A percentile compares a stretch with the other conserved stretches of the same genome.
phyloP scores from a whole-genome alignment of 768 basidiomycete species.

The Mycena chlorophos region DNA sequence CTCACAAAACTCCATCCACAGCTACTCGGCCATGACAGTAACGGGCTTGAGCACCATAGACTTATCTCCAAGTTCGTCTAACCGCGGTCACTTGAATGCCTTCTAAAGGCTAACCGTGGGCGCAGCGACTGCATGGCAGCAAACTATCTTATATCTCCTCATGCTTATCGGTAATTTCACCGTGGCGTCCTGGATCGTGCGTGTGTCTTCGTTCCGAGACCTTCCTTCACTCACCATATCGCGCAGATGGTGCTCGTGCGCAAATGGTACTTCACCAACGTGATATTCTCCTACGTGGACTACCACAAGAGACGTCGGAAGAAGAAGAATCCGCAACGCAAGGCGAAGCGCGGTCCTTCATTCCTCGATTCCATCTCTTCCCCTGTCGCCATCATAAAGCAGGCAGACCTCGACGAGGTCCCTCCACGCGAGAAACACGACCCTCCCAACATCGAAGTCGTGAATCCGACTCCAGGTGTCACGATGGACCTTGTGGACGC shows the following conservation, averaged over 20 bases:
- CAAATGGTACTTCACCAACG: constrained; percentile 48
- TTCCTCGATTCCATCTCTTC: constrained; percentile 37
- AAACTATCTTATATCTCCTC: constrained; percentile 52
- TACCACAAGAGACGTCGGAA: constrained; percentile 21
- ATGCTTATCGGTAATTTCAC: constrained; percentile 53
- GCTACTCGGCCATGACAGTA: constrained; percentile 58
- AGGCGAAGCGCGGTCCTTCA: constrained; percentile 27
- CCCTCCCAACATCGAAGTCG: constrained; percentile 14
- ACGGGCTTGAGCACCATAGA: constrained; percentile 50
- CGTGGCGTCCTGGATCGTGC: constrained; percentile 54
- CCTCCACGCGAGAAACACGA: constrained; percentile 9
- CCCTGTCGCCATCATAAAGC: constrained; percentile 26
- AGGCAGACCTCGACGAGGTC: constrained; percentile 17
- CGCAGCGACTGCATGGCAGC: constrained; percentile 47
- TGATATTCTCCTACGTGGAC: constrained; percentile 43
- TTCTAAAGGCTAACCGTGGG: neutral
- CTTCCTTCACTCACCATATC: neutral
- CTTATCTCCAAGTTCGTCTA: constrained; percentile 34
- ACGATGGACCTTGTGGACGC: constrained; percentile 13
- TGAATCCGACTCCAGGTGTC: constrained; percentile 26
- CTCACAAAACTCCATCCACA: neutral
- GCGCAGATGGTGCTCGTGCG: constrained; percentile 66
- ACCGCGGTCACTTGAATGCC: neutral
- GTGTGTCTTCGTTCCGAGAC: neutral
- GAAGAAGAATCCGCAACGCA: constrained; percentile 15